Evolutionary conservation across 2,329 filamentous ascomycete species (phyloP).

Genomic region (Calonectria hongkongensis): DNA sequence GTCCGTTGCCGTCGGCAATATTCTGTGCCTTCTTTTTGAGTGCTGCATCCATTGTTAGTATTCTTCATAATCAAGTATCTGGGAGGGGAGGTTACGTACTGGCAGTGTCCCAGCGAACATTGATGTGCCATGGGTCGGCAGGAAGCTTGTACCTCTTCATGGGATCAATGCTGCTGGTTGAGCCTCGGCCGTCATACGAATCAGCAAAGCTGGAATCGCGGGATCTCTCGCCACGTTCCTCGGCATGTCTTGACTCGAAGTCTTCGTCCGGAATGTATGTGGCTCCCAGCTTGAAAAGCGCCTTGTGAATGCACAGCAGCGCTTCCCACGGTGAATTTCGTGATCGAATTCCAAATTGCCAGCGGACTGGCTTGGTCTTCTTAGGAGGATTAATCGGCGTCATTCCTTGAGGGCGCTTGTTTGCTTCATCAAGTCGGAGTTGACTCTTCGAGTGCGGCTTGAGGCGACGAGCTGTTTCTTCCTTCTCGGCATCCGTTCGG

Average conservation of each 20-base stretch:
- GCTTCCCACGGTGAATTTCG: conserved; percentile 96
- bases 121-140: conserved; percentile 95
- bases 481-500: conserved; percentile 83
- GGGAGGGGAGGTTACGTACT: conserved; percentile 74
- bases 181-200: conserved; percentile 61
- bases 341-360: conserved; percentile 98
- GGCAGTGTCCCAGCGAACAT: conserved; percentile 90
- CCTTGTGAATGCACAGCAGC: conserved; percentile 95
- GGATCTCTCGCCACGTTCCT: conserved; percentile 60
- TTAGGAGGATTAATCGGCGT: conserved; percentile 79
- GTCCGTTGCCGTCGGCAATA: conserved; percentile 54
- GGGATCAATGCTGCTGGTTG: conserved; percentile 68
- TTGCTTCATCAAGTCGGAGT: conserved; percentile 79
- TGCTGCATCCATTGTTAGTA: conserved; percentile 58
- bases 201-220: conserved; percentile 65
- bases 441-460: conserved; percentile 89
- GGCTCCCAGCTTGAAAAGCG: conserved; percentile 89
- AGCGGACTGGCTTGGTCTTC: conserved; percentile 88
- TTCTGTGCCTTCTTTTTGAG: conserved; percentile 52
- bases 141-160: conserved; percentile 86
- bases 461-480: conserved; percentile 85
- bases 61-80: neutral
- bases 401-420: conserved; percentile 76
- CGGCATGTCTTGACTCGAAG: conserved; percentile 68
- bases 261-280: conserved; percentile 86